phyloP scores from a whole-genome alignment of 495 filamentous ascomycete genomes.

The Xylaria grammica region DNA sequence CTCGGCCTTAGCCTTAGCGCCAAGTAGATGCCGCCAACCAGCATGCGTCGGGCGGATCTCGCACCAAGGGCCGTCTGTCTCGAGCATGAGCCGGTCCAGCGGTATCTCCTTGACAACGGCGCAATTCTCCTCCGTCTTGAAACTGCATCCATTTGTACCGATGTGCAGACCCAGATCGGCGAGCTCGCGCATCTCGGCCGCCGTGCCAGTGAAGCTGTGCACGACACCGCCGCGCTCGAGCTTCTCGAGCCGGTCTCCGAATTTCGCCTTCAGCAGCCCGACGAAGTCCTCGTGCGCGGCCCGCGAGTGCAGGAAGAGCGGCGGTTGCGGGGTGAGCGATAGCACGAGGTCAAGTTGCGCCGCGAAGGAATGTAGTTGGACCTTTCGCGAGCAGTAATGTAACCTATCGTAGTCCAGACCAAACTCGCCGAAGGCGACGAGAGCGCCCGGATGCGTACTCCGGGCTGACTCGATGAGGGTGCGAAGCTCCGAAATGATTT shows the following conservation, averaged over 20 bases:
- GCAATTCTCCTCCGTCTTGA: conserved; percentile 90
- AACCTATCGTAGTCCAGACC: conserved; percentile 95
- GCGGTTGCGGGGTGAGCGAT: conserved; percentile 71
- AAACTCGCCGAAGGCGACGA: conserved; percentile 91
- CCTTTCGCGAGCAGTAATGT: conserved; percentile 72
- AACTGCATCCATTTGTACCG: conserved; percentile 87
- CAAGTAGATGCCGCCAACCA: conserved; percentile 59
- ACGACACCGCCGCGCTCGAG: conserved; percentile 79
- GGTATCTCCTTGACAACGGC: conserved; percentile 78
- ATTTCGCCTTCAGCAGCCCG: conserved; percentile 55
- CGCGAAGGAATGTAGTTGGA: conserved; percentile 84
- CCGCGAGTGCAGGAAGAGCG: conserved; percentile 88
- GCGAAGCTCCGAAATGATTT: conserved; percentile 64
- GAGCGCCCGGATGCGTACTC: conserved; percentile 51
- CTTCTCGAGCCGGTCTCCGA: conserved; percentile 51
- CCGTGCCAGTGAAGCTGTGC: conserved; percentile 87
- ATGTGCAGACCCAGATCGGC: conserved; percentile 79
- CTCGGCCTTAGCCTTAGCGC: conserved; percentile 26
- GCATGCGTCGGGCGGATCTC: conserved; percentile 70
- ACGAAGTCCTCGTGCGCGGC: conserved; percentile 86
- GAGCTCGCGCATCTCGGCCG: conserved; percentile 78
- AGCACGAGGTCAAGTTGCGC: conserved; percentile 76
- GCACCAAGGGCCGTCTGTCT: conserved; percentile 95
- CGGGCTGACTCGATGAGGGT: conserved; percentile 51
- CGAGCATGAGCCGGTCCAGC: conserved; percentile 77